These are phyloP conservation scores for Mycena crocata DNA, from an alignment of 768 basidiomycete genomes.

Conservation along the genomic window DNA sequence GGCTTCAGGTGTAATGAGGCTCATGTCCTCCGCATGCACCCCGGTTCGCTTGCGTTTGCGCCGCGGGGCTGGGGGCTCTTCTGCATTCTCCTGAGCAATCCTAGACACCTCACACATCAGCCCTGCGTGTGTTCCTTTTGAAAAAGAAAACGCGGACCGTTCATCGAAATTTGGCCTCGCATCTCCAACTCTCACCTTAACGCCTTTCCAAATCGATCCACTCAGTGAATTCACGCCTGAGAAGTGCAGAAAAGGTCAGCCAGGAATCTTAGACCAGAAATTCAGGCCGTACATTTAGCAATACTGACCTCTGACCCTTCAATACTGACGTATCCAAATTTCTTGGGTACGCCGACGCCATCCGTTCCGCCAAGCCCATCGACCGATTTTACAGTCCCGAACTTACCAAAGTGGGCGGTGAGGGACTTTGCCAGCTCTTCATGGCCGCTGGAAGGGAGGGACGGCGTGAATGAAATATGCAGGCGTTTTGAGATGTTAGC, in stretches of 20 bases:
- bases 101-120: neutral
- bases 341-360: constrained; percentile 72
- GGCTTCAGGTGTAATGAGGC: constrained; percentile 69
- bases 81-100: constrained; percentile 20
- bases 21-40: constrained; percentile 70
- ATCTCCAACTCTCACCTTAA: constrained; percentile 84
- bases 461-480: constrained; percentile 66
- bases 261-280: neutral
- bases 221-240: constrained; percentile 82
- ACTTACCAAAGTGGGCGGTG: constrained; percentile 64
- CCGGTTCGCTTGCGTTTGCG: constrained; percentile 58
- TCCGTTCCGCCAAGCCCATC: constrained; percentile 78
- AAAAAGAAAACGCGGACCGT: constrained; percentile 54
- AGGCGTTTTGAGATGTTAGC: constrained; percentile 54
- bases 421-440: constrained; percentile 52
- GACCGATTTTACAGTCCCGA: constrained; percentile 75
- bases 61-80: constrained; percentile 47
- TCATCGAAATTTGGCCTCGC: constrained; percentile 81
- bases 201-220: constrained; percentile 90
- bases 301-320: constrained; percentile 71
- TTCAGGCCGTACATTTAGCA: constrained; percentile 66
- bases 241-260: neutral
- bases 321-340: constrained; percentile 81
- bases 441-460: constrained; percentile 50
- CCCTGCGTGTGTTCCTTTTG: too few species aligned